Percentiles rank a stretch among this genome's conserved stretches.
Conservation (phyloP, 2,329 filamentous ascomycete genomes). For the Tolypocladium ovalisporum region DNA sequence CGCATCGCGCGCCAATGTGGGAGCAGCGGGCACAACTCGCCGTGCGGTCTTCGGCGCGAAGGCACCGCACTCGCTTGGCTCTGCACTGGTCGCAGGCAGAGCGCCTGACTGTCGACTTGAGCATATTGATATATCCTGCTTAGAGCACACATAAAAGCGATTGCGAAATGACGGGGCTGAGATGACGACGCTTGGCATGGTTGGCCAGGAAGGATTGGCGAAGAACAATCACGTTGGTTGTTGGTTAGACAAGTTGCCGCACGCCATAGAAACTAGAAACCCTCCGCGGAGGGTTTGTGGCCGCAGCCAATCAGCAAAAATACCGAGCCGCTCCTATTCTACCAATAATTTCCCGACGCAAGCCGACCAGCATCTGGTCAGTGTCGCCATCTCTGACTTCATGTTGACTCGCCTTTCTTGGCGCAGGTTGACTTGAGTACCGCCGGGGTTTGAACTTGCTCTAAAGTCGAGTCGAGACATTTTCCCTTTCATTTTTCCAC, state of each 20-base stretch:
- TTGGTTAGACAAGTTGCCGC: neutral
- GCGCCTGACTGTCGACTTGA: slow-evolving; percentile 6
- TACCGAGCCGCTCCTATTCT: too few species aligned
- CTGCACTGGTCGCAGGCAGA: slow-evolving; percentile 13
- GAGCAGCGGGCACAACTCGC: slow-evolving; percentile 9
- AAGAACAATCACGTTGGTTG: neutral
- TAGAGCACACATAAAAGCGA: neutral
- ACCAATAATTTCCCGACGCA: too few species aligned
- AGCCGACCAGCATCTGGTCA: too few species aligned
- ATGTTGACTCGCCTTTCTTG: too few species aligned
- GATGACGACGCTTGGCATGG: neutral
- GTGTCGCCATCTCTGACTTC: too few species aligned
- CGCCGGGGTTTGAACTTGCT: too few species aligned
- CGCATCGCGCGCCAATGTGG: slow-evolving; percentile 7
- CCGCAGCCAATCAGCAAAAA: too few species aligned
- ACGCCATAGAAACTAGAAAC: too few species aligned
- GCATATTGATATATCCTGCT: neutral
- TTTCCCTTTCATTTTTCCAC: too few species aligned
- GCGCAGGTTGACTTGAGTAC: too few species aligned
- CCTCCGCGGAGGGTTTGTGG: too few species aligned
- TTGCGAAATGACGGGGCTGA: neutral
- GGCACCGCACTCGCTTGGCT: slow-evolving; percentile 12
- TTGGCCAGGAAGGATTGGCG: neutral
- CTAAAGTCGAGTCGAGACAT: too few species aligned
- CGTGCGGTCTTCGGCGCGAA: slow-evolving; percentile 8